Conservation (phyloP, 129 eudicot genomes). For the Ambrosia trifida region DNA sequence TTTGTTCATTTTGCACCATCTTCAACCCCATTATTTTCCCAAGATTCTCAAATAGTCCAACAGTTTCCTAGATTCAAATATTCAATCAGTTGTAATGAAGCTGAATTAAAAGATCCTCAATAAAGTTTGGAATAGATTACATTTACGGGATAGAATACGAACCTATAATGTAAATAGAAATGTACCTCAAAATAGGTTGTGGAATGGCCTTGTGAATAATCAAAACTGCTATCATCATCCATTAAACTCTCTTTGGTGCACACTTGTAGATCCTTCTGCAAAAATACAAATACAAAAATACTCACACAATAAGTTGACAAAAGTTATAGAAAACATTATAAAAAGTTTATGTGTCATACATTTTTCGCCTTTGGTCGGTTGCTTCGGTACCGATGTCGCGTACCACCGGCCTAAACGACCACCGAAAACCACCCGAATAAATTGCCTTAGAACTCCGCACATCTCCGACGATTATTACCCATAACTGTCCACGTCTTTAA, state of each 20-base stretch:
- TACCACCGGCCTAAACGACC: too few species aligned
- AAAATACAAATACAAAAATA: neutral
- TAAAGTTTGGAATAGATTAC: too few species aligned
- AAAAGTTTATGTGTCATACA: neutral
- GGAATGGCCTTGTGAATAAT: conserved; percentile 67
- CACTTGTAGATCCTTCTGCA: conserved; percentile 45
- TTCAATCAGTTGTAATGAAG: conserved; percentile 20
- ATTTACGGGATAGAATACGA: too few species aligned
- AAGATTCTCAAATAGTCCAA: conserved; percentile 7
- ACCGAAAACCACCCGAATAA: too few species aligned
- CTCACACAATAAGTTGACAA: conserved; percentile 3
- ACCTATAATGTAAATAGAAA: neutral
- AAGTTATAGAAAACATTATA: too few species aligned
- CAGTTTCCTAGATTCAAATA: neutral
- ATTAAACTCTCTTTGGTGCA: conserved; percentile 37
- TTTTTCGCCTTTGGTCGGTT: too few species aligned
- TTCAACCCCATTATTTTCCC: neutral
- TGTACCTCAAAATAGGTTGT: conserved; percentile 64
- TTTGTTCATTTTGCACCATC: neutral
- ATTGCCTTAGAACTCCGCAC: too few species aligned
- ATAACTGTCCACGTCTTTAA: too few species aligned
- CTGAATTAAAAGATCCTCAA: conserved; percentile 27
- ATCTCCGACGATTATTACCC: too few species aligned
- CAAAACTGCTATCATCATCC: conserved; percentile 39
- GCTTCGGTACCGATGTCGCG: too few species aligned